These are phyloP conservation scores for Kluyveromyces sp. DNA, from an alignment of 1,139 yeast genomes.

Conservation along the genomic window DNA sequence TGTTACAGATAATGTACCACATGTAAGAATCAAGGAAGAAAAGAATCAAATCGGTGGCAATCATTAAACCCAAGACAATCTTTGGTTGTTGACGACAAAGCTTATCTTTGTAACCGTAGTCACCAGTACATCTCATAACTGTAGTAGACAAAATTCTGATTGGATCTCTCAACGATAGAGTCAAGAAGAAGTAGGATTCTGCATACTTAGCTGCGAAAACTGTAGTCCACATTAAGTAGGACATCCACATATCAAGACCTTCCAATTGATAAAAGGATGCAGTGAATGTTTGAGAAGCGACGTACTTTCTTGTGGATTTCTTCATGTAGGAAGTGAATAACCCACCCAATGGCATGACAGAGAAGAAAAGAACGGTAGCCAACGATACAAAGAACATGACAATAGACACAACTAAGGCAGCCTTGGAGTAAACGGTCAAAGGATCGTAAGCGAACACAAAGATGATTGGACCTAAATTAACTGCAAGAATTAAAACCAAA, in stretches of 20 bases:
- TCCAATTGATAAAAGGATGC: slow-evolving; percentile 75
- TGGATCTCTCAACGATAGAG: slow-evolving; percentile 88
- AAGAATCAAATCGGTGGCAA: slow-evolving; percentile 80
- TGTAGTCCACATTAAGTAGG: slow-evolving; percentile 80
- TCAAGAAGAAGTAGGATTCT: slow-evolving; percentile 92
- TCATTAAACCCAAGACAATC: slow-evolving; percentile 87
- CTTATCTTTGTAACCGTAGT: slow-evolving; percentile 69
- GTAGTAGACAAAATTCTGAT: slow-evolving; percentile 63
- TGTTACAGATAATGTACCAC: slow-evolving; percentile 96
- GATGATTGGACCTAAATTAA: slow-evolving; percentile 80
- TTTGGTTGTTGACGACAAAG: slow-evolving; percentile 82
- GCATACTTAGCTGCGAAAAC: slow-evolving; percentile 82
- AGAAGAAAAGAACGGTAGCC: slow-evolving; percentile 74
- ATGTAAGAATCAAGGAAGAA: slow-evolving; percentile 97
- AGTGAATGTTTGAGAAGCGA: slow-evolving; percentile 92
- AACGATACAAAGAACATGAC: slow-evolving; percentile 87
- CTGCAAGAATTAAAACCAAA: slow-evolving; percentile 53
- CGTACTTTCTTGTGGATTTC: slow-evolving; percentile 79
- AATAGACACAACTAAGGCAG: slow-evolving; percentile 76
- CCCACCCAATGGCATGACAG: slow-evolving; percentile 96
- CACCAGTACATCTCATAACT: slow-evolving; percentile 79
- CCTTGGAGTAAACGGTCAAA: slow-evolving; percentile 53
- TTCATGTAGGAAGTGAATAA: slow-evolving; percentile 88
- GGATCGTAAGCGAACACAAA: slow-evolving; percentile 84
- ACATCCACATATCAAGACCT: slow-evolving; percentile 95